phyloP scores from a whole-genome alignment of 441 rosid genomes.

The Omphalea diandra region DNA sequence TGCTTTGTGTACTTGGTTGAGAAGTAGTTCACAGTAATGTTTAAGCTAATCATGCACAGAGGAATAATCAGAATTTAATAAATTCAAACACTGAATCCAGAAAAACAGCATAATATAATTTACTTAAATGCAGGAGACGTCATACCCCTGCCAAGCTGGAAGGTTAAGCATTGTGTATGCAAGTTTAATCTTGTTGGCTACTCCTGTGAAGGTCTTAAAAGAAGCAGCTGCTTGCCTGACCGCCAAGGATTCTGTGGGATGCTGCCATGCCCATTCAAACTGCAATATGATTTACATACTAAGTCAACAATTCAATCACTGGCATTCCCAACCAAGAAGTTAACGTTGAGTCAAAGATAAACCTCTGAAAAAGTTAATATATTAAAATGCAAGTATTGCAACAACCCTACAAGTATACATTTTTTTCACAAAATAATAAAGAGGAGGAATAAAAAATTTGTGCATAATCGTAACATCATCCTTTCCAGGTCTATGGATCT shows the following conservation, averaged over 20 bases:
- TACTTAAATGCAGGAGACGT: neutral
- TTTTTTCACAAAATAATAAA: too few species aligned
- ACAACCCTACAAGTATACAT: too few species aligned
- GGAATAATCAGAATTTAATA: slow-evolving; percentile 17
- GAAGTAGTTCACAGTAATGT: slow-evolving; percentile 72
- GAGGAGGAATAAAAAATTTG: too few species aligned
- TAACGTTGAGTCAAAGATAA: too few species aligned
- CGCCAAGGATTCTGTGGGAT: slow-evolving; percentile 73
- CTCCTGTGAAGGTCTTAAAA: slow-evolving; percentile 76
- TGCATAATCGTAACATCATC: too few species aligned
- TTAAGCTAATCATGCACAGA: slow-evolving; percentile 47
- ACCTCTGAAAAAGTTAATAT: too few species aligned
- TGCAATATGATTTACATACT: too few species aligned
- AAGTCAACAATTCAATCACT: too few species aligned
- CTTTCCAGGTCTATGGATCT: too few species aligned
- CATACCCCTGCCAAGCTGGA: slow-evolving; percentile 74
- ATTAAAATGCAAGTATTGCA: too few species aligned
- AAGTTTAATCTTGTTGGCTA: slow-evolving; percentile 78
- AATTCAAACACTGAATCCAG: neutral
- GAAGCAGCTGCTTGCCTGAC: slow-evolving; percentile 77
- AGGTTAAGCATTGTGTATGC: slow-evolving; percentile 82
- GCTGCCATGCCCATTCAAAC: slow-evolving; percentile 99
- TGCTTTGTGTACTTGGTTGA: slow-evolving; percentile 64
- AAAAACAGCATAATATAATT: slow-evolving; percentile 1
- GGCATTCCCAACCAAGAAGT: too few species aligned